Evolutionary conservation across 2,329 filamentous ascomycete species (phyloP), one percentile per base, ranked within the genome.

Genomic region (Raffaelea arxii): DNA sequence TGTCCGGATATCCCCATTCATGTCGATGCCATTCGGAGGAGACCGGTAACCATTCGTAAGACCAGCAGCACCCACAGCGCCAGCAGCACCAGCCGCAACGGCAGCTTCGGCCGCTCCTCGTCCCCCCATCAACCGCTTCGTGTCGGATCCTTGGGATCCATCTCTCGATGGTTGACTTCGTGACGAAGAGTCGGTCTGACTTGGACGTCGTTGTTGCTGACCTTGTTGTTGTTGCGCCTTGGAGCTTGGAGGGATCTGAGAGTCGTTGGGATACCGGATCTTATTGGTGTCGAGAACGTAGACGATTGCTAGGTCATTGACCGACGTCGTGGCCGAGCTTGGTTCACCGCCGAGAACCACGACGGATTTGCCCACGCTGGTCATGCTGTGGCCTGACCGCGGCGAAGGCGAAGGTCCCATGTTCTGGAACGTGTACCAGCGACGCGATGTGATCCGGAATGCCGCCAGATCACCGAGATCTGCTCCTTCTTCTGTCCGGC

Each of bases 341-440:
- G 92, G 92, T 64, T 98, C 94, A 53, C 92, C 92, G 32, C 87
- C 94, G 25, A 97, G 73, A 36, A 97, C 87, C 41, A 97, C 83
- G 52, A 98, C 83, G 49, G 90, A 36, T 63, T 95, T 96, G 25
- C 87, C 88, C 52, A 91, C 87, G 2, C 89, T 82, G 2, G 92
- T 97, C 92, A 98, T 97, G 63, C 89, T 96, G 63, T 98, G 92
- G 1, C 92, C 92, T 16, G 91, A 97, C 50, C 92, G 78, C 25
- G 92, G 82, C 3, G 90, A 96, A 0, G 92, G 92, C 1, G 90
- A 94, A 3, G 90, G 90, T 0, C 92, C 92, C 92, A 98, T 98
- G 60, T 98, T 98, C 60, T 98, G 92, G 66, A 98, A 98, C 30
- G 92, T 98, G 63, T 97, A 98, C 92, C 92, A 98, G 49, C 92